Evolutionary conservation across 768 basidiomycete genomes (phyloP).

Genomic region (Porpolomopsis calyptriformis): DNA sequence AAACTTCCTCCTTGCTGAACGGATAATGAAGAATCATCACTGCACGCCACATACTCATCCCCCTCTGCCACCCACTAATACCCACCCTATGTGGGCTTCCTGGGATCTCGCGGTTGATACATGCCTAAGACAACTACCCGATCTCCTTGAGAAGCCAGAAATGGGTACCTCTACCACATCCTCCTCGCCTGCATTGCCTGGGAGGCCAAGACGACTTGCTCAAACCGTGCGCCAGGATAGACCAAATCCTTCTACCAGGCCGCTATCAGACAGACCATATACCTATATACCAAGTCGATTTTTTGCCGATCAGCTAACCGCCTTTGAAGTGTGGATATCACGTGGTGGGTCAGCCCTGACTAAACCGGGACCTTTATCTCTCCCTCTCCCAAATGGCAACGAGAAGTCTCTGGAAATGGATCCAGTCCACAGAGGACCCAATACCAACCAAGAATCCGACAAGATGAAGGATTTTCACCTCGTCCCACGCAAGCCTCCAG

Average conservation of each 20-base stretch:
- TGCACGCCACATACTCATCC: conserved; percentile 94
- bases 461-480: conserved; percentile 28
- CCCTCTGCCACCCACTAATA: conserved; percentile 88
- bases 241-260: conserved; percentile 13
- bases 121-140: conserved; percentile 87
- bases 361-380: conserved; percentile 61
- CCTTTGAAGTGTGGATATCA: conserved; percentile 97
- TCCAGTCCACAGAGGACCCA: neutral
- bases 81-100: conserved; percentile 90
- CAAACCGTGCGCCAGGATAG: conserved; percentile 2
- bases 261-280: conserved; percentile 38
- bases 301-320: conserved; percentile 92
- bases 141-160: conserved; percentile 43
- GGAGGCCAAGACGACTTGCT: conserved; percentile 14
- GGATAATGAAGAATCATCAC: conserved; percentile 96
- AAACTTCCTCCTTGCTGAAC: conserved; percentile 92
- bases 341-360: conserved; percentile 82
- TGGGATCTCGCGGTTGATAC: conserved; percentile 98
- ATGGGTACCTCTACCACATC: conserved; percentile 13
- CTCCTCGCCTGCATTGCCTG: conserved; percentile 12
- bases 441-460: neutral
- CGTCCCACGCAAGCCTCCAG: conserved; percentile 85
- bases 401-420: conserved; percentile 18
- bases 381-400: conserved; percentile 36
- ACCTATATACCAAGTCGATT: conserved; percentile 81